Percentiles rank a stretch among this genome's conserved stretches.
Conservation (phyloP, 371 early-diverging fungal species). For the Choanephora cucurbitarum region DNA sequence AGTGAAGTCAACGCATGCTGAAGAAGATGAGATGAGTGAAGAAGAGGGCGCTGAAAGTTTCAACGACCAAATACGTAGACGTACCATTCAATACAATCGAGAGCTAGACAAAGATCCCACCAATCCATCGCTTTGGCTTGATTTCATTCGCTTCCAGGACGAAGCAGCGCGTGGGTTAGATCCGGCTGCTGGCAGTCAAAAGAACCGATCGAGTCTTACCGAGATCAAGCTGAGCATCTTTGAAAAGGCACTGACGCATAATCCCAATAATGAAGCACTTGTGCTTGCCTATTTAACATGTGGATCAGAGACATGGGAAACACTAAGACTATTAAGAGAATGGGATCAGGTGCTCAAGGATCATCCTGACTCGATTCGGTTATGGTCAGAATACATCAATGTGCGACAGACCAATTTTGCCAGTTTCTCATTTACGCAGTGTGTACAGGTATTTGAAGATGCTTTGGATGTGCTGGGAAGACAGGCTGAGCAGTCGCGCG, state of each 20-base stretch:
- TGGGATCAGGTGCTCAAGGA: constrained; percentile 70
- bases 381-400: constrained; percentile 81
- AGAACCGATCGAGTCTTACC: constrained; percentile 47
- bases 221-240: constrained; percentile 78
- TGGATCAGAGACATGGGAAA: constrained; percentile 65
- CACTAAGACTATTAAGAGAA: constrained; percentile 60
- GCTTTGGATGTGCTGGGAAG: constrained; percentile 50
- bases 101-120: constrained; percentile 51
- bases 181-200: constrained; percentile 10
- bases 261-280: constrained; percentile 63
- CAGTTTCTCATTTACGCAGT: constrained; percentile 65
- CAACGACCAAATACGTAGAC: constrained; percentile 37
- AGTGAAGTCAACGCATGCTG: constrained; percentile 8
- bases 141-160: constrained; percentile 73
- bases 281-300: constrained; percentile 61
- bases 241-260: constrained; percentile 67
- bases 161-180: constrained; percentile 38
- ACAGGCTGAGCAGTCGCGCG: constrained; percentile 17
- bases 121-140: constrained; percentile 68
- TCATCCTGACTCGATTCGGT: constrained; percentile 45
- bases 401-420: constrained; percentile 73
- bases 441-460: constrained; percentile 66
- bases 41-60: constrained; percentile 41
- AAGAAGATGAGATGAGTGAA: constrained; percentile 16
- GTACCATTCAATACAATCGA: constrained; percentile 41